Conservation (phyloP, 2,329 filamentous ascomycete species). For the Alternaria ventricosa region DNA sequence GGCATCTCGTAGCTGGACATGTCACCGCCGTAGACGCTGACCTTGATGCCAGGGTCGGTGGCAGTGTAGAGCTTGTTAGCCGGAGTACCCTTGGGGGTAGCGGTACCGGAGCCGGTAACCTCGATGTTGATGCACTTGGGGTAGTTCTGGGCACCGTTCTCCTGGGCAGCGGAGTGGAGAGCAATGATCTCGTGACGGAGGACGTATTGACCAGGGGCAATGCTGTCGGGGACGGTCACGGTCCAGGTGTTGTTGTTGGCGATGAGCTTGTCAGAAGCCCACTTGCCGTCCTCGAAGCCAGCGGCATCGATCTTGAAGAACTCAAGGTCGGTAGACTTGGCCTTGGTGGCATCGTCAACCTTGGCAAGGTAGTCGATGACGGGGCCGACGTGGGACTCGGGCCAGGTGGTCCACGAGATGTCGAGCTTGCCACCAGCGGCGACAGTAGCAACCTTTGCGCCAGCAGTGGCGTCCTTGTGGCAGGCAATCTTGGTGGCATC, state of each 20-base stretch:
- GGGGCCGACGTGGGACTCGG: conserved; percentile 68
- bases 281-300: conserved; percentile 60
- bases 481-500: conserved; percentile 62
- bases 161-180: conserved; percentile 60
- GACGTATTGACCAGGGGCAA: conserved; percentile 64
- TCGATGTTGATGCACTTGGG: conserved; percentile 53
- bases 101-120: conserved; percentile 61
- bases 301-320: conserved; percentile 70
- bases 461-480: conserved; percentile 63
- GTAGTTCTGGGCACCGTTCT: conserved; percentile 55
- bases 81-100: conserved; percentile 52
- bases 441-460: conserved; percentile 59
- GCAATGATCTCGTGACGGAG: conserved; percentile 67
- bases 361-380: conserved; percentile 70
- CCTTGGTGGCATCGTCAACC: conserved; percentile 60
- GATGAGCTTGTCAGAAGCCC: conserved; percentile 63
- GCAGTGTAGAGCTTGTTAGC: conserved; percentile 63
- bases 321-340: conserved; percentile 60
- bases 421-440: conserved; percentile 64
- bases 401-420: conserved; percentile 71
- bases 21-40: conserved; percentile 63
- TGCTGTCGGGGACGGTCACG: conserved; percentile 60
- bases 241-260: conserved; percentile 56
- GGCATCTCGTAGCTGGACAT: conserved; percentile 57
- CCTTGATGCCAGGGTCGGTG: conserved; percentile 63